Evolutionary conservation across 1,284 basidiomycete species (phyloP).

Genomic region (Heterobasidion parviporum): DNA sequence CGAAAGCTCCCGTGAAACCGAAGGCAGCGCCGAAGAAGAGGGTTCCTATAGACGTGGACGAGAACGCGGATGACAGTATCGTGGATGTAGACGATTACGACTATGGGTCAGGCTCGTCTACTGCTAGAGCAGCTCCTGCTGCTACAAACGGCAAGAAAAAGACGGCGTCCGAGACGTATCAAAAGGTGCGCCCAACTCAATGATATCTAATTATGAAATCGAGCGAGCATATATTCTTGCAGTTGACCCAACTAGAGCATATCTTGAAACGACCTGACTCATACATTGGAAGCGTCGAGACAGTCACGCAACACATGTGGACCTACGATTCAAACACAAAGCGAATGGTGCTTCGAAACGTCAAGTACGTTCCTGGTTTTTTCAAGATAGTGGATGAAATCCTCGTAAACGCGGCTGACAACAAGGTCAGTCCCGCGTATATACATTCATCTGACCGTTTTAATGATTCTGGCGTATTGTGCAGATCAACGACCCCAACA

Average conservation of each 20-base stretch:
- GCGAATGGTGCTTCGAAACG: conserved; percentile 74
- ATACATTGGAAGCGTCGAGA: conserved; percentile 94
- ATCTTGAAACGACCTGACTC: conserved; percentile 96
- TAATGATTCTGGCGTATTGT: neutral
- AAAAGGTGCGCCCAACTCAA: conserved; percentile 54
- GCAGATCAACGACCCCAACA: conserved; percentile 82
- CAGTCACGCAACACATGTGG: conserved; percentile 84
- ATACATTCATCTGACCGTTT: neutral
- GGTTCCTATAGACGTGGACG: conserved; percentile 35
- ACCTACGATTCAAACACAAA: conserved; percentile 78
- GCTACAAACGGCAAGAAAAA: conserved; percentile 56
- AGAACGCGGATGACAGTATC: conserved; percentile 28
- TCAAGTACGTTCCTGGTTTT: conserved; percentile 94
- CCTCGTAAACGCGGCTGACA: conserved; percentile 97
- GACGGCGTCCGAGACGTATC: conserved; percentile 87
- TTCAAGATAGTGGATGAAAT: conserved; percentile 99
- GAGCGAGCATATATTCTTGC: conserved; percentile 8
- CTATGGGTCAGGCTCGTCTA: conserved; percentile 30
- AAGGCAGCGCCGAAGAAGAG: conserved; percentile 61
- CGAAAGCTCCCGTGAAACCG: conserved; percentile 31
- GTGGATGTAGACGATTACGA: conserved; percentile 31
- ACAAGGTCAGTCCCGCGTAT: conserved; percentile 64
- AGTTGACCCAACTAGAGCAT: conserved; percentile 96
- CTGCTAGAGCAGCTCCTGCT: conserved; percentile 22
- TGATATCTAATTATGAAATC: neutral